Conservation (phyloP, 768 basidiomycete genomes). For the Fomitopsis pulvina region DNA sequence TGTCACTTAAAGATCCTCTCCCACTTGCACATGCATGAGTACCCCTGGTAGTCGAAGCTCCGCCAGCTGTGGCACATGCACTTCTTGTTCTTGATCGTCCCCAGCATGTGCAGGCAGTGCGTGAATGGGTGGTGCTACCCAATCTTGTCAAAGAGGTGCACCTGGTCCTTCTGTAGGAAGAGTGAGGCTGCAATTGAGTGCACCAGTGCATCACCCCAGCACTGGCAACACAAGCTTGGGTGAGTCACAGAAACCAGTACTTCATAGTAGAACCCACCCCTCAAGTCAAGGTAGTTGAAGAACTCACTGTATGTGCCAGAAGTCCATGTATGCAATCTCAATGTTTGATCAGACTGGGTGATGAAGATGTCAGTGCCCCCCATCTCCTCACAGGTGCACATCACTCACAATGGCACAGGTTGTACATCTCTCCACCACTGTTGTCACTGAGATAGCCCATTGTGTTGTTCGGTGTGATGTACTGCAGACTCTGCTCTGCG, state of each 20-base stretch:
- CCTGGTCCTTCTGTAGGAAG: constrained; percentile 44
- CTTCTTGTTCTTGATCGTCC: constrained; percentile 32
- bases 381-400: neutral
- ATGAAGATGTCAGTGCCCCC: neutral
- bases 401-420: constrained; percentile 55
- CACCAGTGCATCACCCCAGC: constrained; percentile 41
- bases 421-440: constrained; percentile 55
- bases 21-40: constrained; percentile 54
- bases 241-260: constrained; percentile 26
- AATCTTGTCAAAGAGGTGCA: constrained; percentile 74
- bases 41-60: constrained; percentile 57
- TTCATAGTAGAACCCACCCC: constrained; percentile 92
- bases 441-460: constrained; percentile 64
- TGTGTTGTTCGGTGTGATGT: constrained; percentile 50
- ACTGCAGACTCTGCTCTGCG: constrained; percentile 44
- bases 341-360: constrained; percentile 56
- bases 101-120: constrained; percentile 37
- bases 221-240: constrained; percentile 12
- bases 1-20: constrained; percentile 22
- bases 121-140: constrained; percentile 56
- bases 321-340: constrained; percentile 82
- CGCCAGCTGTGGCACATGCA: constrained; percentile 43
- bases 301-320: constrained; percentile 87
- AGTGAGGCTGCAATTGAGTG: constrained; percentile 44
- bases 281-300: constrained; percentile 74